Percentiles rank a stretch among this genome's conserved stretches.
Conservation (phyloP, 768 basidiomycete genomes). For the Podaxis pistillaris region DNA sequence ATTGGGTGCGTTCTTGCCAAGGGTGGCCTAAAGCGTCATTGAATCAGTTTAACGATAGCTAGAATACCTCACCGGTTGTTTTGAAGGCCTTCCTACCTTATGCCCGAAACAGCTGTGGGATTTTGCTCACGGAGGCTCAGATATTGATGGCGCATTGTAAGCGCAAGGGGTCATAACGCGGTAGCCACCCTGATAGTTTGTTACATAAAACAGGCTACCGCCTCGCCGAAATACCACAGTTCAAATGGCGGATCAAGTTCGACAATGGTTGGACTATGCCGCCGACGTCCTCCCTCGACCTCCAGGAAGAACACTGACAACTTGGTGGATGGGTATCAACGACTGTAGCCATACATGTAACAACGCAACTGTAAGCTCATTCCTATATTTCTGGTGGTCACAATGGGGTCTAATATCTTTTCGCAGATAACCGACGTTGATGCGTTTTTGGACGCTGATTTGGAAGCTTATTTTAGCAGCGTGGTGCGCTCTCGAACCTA, state of each 20-base stretch:
- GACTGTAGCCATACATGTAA: neutral
- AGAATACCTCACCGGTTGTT: slow-evolving; percentile 8
- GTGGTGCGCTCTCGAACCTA: neutral
- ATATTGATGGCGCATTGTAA: neutral
- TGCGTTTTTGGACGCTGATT: slow-evolving; percentile 1
- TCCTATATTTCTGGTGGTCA: neutral
- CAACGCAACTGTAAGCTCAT: neutral
- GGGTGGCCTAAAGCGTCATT: neutral
- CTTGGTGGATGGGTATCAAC: slow-evolving; percentile 7
- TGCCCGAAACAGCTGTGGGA: slow-evolving; percentile 9
- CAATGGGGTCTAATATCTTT: neutral
- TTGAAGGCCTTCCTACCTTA: neutral
- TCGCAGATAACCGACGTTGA: neutral
- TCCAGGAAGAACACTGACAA: neutral
- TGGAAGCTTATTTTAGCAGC: slow-evolving; percentile 3
- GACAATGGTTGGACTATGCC: slow-evolving; percentile 6
- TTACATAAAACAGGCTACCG: neutral
- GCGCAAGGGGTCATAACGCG: neutral
- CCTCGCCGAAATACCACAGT: neutral
- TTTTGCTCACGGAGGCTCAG: slow-evolving; percentile 9
- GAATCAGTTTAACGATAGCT: neutral
- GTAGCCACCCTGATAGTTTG: neutral
- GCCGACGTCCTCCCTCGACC: slow-evolving; percentile 3
- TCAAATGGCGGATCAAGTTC: slow-evolving; percentile 4
- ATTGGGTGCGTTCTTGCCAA: neutral